These are phyloP conservation scores for Eucalyptus viminalis DNA, from an alignment of 345 rosid genomes.

Conservation along the genomic window DNA sequence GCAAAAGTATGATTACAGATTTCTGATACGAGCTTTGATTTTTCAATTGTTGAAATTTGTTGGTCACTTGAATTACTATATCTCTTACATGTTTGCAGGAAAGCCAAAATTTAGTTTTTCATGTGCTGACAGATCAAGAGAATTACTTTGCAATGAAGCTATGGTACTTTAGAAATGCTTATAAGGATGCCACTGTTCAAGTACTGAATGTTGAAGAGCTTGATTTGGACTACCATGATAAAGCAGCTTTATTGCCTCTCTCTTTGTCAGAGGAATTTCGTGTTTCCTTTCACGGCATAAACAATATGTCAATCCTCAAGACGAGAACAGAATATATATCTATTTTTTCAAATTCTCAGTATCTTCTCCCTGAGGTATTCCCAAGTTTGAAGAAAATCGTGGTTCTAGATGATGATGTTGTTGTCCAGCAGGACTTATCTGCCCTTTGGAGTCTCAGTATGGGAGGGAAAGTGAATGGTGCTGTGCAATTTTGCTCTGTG, in stretches of 20 bases:
- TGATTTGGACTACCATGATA: constrained; percentile 18
- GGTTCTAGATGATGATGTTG: constrained; percentile 86
- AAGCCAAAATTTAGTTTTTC: constrained; percentile 67
- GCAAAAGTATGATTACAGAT: constrained; percentile 37
- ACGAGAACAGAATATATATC: constrained; percentile 61
- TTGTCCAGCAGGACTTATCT: constrained; percentile 78
- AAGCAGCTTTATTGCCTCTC: constrained; percentile 25
- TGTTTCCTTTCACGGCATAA: constrained; percentile 36
- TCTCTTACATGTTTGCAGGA: constrained; percentile 50
- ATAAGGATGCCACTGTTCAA: constrained; percentile 48
- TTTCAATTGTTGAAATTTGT: background rate
- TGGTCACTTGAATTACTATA: constrained; percentile 46
- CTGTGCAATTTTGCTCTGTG: constrained; percentile 58
- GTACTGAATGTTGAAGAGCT: constrained; percentile 63
- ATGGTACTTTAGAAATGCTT: constrained; percentile 70
- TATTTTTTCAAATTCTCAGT: constrained; percentile 65
- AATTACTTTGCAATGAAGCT: constrained; percentile 80
- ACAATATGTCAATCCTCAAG: constrained; percentile 15
- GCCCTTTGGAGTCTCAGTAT: constrained; percentile 59
- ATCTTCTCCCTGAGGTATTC: constrained; percentile 70
- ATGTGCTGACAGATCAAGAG: constrained; percentile 80
- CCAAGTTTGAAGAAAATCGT: constrained; percentile 51
- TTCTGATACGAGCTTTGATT: background rate
- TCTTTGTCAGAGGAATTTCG: constrained; percentile 79
- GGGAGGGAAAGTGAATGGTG: constrained; percentile 80